phyloP scores from a whole-genome alignment of 352 stramenopile genomes.

The Phytopythium aichiense region DNA sequence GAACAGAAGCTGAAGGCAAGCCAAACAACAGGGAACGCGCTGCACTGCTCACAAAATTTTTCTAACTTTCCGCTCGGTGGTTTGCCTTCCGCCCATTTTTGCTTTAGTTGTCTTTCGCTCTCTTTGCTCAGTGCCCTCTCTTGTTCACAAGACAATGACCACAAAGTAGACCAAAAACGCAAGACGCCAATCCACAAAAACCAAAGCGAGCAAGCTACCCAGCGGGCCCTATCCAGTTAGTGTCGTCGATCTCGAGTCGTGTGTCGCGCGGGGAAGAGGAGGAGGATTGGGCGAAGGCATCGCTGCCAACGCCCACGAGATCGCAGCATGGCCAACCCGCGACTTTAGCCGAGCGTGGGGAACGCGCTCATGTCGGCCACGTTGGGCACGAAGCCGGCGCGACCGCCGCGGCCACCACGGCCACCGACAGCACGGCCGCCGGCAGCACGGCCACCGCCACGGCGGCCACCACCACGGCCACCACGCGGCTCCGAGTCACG shows the following conservation, averaged over 20 bases:
- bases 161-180: neutral
- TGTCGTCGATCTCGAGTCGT: constrained; percentile 42
- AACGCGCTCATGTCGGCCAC: constrained; percentile 84
- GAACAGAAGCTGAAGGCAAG: neutral
- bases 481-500: constrained; percentile 35
- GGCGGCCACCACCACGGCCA: constrained; percentile 39
- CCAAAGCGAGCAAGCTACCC: constrained; percentile 28
- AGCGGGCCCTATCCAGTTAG: constrained; percentile 58
- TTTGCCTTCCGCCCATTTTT: constrained; percentile 12
- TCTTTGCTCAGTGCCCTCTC: neutral
- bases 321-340: constrained; percentile 51
- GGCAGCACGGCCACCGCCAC: constrained; percentile 46
- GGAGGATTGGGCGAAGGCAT: constrained; percentile 26
- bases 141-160: neutral
- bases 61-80: constrained; percentile 67
- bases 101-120: constrained; percentile 5
- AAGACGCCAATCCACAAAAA: constrained; percentile 6
- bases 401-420: constrained; percentile 13
- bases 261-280: constrained; percentile 44
- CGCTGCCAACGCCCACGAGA: constrained; percentile 31
- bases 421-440: constrained; percentile 17
- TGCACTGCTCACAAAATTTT: constrained; percentile 56
- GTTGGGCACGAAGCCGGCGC: constrained; percentile 40
- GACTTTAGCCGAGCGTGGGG: constrained; percentile 76
- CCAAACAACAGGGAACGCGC: neutral